Evolutionary conservation across 1,139 yeast genomes (phyloP).

Genomic region (Debaryomyces psychrophilus): DNA sequence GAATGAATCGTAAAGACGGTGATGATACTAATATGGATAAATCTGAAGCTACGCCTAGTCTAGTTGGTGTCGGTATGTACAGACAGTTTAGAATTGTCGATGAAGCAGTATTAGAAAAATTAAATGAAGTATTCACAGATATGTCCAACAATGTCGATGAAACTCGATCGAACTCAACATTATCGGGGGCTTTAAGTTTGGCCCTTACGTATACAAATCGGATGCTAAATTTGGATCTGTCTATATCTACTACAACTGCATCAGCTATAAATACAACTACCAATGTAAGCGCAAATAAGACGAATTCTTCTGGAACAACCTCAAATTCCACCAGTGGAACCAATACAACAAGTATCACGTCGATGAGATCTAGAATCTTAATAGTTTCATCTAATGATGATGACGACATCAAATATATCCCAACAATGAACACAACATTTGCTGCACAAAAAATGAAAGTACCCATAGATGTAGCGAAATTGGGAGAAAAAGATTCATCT

Average conservation of each 20-base stretch:
- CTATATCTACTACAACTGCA: slow-evolving; percentile 51
- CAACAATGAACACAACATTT: slow-evolving; percentile 94
- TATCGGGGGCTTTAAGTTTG: slow-evolving; percentile 79
- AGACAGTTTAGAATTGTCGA: slow-evolving; percentile 84
- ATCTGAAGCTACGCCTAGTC: slow-evolving; percentile 19
- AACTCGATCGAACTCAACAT: slow-evolving; percentile 38
- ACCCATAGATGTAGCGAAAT: slow-evolving; percentile 86
- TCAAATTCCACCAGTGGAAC: slow-evolving; percentile 18
- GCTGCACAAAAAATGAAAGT: slow-evolving; percentile 93
- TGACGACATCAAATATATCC: slow-evolving; percentile 79
- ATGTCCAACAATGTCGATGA: slow-evolving; percentile 23
- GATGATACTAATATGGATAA: slow-evolving; percentile 1
- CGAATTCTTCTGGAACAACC: slow-evolving; percentile 12
- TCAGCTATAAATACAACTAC: slow-evolving; percentile 50
- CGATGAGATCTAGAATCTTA: slow-evolving; percentile 71
- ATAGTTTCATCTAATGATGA: slow-evolving; percentile 79
- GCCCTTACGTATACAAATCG: slow-evolving; percentile 83
- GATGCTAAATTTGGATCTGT: slow-evolving; percentile 54
- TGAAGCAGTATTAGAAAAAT: slow-evolving; percentile 68
- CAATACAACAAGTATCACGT: slow-evolving; percentile 26
- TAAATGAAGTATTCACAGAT: slow-evolving; percentile 51
- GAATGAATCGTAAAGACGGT: slow-evolving; percentile 9
- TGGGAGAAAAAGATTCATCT: slow-evolving; percentile 71
- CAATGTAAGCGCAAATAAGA: slow-evolving; percentile 18
- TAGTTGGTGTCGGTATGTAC: slow-evolving; percentile 60